A percentile compares a stretch with the other conserved stretches of the same genome.
Conservation (phyloP, 768 basidiomycete species). For the Pholiota conissans region DNA sequence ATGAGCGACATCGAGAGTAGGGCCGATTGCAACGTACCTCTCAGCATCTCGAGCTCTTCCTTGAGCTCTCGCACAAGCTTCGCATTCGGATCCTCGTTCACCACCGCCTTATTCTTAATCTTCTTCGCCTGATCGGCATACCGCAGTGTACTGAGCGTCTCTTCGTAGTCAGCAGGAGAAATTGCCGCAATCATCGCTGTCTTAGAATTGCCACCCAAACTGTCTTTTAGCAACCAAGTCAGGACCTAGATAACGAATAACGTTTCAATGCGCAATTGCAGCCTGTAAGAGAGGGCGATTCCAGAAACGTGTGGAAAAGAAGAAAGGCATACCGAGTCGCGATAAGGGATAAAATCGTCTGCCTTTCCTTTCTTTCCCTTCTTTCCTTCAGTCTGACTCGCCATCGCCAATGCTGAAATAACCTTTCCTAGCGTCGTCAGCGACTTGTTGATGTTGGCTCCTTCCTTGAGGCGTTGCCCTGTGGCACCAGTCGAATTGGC, state of each 20-base stretch:
- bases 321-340: conserved; percentile 76
- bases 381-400: conserved; percentile 66
- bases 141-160: conserved; percentile 93
- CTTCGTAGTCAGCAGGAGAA: conserved; percentile 97
- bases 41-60: conserved; percentile 92
- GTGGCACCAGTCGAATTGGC: conserved; percentile 98
- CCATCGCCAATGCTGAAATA: conserved; percentile 84
- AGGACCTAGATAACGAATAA: conserved; percentile 60
- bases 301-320: conserved; percentile 1
- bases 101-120: conserved; percentile 99
- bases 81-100: conserved; percentile 99
- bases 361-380: conserved; percentile 89
- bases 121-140: conserved; percentile 99
- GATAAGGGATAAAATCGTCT: conserved; percentile 95
- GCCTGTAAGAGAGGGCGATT: conserved; percentile 8
- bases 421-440: conserved; percentile 98
- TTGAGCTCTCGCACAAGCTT: conserved; percentile 98
- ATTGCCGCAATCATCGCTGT: conserved; percentile 99
- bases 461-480: conserved; percentile 93
- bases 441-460: conserved; percentile 98
- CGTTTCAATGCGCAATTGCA: conserved; percentile 11
- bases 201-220: conserved; percentile 94
- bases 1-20: conserved; percentile 10
- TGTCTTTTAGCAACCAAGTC: conserved; percentile 98
- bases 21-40: conserved; percentile 54